phyloP scores from a whole-genome alignment of 1,284 basidiomycete species.

The Irpex sp. region DNA sequence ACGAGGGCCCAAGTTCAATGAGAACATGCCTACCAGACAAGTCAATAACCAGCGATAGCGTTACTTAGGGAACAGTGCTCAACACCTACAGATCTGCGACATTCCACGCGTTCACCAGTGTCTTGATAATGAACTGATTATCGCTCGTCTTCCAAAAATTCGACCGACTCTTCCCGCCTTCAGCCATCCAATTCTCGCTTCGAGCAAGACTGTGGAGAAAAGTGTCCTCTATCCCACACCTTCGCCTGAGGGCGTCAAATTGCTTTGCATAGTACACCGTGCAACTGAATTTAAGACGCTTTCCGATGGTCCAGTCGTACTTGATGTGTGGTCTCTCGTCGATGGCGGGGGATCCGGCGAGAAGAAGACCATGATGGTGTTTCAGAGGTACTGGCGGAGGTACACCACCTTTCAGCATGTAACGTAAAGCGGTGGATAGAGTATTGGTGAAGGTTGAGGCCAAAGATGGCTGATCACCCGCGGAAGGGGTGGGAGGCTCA shows the following conservation, averaged over 20 bases:
- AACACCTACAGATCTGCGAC: constrained; percentile 71
- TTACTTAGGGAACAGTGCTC: not conserved
- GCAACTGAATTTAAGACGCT: constrained; percentile 69
- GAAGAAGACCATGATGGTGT: constrained; percentile 46
- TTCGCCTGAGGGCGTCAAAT: constrained; percentile 60
- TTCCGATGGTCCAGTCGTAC: constrained; percentile 74
- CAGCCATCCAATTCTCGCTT: constrained; percentile 66
- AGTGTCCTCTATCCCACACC: constrained; percentile 64
- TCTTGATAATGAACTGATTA: constrained; percentile 77
- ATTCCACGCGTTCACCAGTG: constrained; percentile 79
- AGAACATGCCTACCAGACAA: constrained; percentile 59
- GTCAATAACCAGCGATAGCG: not conserved
- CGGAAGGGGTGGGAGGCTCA: constrained; percentile 1
- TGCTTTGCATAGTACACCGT: constrained; percentile 78
- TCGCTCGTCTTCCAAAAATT: constrained; percentile 80
- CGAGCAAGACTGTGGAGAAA: constrained; percentile 60
- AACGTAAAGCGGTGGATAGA: constrained; percentile 54
- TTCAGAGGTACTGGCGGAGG: constrained; percentile 28
- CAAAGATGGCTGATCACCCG: constrained; percentile 26
- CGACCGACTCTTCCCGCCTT: constrained; percentile 68
- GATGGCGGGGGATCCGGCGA: constrained; percentile 35
- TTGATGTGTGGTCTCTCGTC: constrained; percentile 76
- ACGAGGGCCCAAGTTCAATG: constrained; percentile 70
- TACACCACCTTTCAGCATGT: constrained; percentile 41
- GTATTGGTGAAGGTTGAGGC: constrained; percentile 47